Evolutionary conservation across 1,139 yeast species (phyloP), one percentile per base, ranked within the genome.

Genomic region (Hyphopichia khmerensis): DNA sequence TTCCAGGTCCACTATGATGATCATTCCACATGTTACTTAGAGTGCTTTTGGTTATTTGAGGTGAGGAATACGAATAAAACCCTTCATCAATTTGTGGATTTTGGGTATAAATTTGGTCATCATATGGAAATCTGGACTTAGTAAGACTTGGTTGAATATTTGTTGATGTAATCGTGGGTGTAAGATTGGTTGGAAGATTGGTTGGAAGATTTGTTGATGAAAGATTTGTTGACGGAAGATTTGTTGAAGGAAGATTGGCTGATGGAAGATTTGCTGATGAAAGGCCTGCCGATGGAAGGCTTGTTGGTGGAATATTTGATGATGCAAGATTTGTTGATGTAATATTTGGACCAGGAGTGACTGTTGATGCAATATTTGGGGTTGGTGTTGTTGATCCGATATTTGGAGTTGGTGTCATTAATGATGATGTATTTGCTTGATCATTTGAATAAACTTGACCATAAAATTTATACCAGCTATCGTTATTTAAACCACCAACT

Each of bases 391-490:
- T n/a, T n/a, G n/a, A n/a, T n/a, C n/a, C n/a, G n/a, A n/a, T n/a
- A n/a, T n/a, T n/a, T n/a, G n/a, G n/a, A n/a, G n/a, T n/a, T n/a
- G n/a, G n/a, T n/a, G n/a, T n/a, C n/a, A n/a, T n/a, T n/a, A n/a
- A n/a, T 23, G 39, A 14, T 37, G 36, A 14, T 35, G 46, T 51
- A 30, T 8, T 9, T 30, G 16, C 17, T 30, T 14, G 18, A 49
- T 32, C 34, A 8, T 17, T 16, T 9, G 34, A 32, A 44, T 64
- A 64, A 2, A 62, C 65, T 42, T 57, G 62, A 13, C 57, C 45
- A 43, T 62, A 64, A 39, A 56, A 59, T 41, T 56, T 51, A 39
- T 46, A 49, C 46, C 55, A 63, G 26, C 44, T 50, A 13, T 41
- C 41, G 10, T 36, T 34, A 10, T 17, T 17, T 23, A 38, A 23